A percentile compares a stretch with the other conserved stretches of the same genome.
Conservation (phyloP, 257 asterid genomes). For the Solanum gracilifrons region DNA sequence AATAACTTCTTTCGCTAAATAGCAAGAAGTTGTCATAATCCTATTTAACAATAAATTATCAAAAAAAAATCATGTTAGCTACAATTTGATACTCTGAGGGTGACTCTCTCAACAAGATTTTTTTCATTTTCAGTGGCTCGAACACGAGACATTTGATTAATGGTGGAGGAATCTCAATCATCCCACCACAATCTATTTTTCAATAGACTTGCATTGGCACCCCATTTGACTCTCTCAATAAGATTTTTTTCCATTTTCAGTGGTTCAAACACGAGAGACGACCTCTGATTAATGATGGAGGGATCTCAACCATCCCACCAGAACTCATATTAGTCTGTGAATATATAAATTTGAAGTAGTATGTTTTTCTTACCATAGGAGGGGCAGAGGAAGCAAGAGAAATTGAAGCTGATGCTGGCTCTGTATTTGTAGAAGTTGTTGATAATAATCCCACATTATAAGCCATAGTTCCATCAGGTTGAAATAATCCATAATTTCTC, state of each 20-base stretch:
- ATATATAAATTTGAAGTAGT: not conserved
- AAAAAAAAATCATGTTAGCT: not conserved
- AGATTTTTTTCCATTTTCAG: not conserved
- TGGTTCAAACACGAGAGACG: not conserved
- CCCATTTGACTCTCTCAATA: not conserved
- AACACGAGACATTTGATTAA: not conserved
- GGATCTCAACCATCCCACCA: not conserved
- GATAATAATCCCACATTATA: conserved; percentile 43
- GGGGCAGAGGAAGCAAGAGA: conserved; percentile 23
- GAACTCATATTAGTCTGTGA: not conserved
- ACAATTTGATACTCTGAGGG: not conserved
- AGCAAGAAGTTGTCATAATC: not conserved
- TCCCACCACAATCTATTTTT: not conserved
- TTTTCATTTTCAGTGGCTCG: not conserved
- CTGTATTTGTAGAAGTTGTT: not conserved
- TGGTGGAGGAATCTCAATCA: not conserved
- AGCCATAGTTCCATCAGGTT: conserved; percentile 63
- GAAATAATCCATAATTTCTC: conserved; percentile 60
- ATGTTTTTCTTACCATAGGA: conserved; percentile 22
- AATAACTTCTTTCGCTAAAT: not conserved
- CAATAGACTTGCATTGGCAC: not conserved
- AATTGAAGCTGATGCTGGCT: not conserved
- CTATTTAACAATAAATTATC: not conserved
- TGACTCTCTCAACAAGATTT: not conserved
- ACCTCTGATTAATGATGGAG: not conserved